phyloP scores from a whole-genome alignment of 2,329 filamentous ascomycete species.

The Emericellopsis cladophorae region DNA sequence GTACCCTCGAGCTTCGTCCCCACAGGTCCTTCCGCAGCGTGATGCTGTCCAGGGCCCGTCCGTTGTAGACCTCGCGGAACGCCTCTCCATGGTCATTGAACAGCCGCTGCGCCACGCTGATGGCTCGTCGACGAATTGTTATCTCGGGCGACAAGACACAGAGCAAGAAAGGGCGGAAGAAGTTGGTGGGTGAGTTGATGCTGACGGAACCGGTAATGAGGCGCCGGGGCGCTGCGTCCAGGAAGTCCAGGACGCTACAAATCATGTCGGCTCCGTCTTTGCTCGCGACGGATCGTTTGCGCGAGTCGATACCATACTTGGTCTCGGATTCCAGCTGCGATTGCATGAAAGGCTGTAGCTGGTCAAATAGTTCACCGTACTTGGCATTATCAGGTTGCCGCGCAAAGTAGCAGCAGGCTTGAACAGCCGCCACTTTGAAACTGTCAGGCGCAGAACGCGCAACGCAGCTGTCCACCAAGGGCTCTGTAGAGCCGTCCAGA shows the following conservation, averaged over 20 bases:
- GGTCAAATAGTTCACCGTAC: conserved; percentile 42
- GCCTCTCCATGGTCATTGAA: conserved; percentile 20
- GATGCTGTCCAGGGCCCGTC: conserved; percentile 10
- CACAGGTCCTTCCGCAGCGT: conserved; percentile 31
- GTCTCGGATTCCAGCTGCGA: conserved; percentile 31
- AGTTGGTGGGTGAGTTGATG: conserved; percentile 10
- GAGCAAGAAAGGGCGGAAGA: conserved; percentile 38
- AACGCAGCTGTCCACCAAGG: conserved; percentile 43
- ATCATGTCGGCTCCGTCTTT: conserved; percentile 10
- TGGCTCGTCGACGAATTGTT: conserved; percentile 33
- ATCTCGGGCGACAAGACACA: conserved; percentile 40
- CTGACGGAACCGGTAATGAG: conserved; percentile 17
- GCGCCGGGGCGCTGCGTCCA: conserved; percentile 33
- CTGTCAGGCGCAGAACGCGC: conserved; percentile 39
- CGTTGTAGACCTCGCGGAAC: conserved; percentile 12
- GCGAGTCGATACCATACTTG: background rate
- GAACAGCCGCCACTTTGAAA: conserved; percentile 51
- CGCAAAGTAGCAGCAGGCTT: conserved; percentile 51
- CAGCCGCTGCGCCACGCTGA: conserved; percentile 32
- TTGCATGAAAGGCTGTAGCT: conserved; percentile 43
- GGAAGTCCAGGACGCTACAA: conserved; percentile 38
- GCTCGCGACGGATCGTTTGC: conserved; percentile 1
- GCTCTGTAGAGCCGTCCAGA: conserved; percentile 43
- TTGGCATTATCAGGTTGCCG: conserved; percentile 32
- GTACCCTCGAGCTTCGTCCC: conserved; percentile 28